Evolutionary conservation across 306 rosid species (phyloP), one percentile per base, ranked within the genome.

Genomic region (Castanospermum australe): DNA sequence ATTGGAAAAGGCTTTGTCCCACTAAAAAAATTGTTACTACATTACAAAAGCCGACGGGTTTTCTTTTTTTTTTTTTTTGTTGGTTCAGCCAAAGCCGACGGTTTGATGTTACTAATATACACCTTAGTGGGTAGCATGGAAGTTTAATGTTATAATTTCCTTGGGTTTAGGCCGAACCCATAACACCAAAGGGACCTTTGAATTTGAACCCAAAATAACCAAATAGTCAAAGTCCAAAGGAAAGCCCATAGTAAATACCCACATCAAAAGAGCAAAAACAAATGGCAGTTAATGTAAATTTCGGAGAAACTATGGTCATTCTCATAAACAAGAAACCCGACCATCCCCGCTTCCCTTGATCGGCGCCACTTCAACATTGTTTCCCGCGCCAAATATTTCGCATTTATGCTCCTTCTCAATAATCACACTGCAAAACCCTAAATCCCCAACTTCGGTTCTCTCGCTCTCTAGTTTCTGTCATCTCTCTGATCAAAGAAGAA

Each of bases 321-420:
- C 33, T 9, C 50, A 41, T 39, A 18, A 42, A 45, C 10, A n/a
- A 41, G 78, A 8, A 9, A 39, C 56, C 42, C 24, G 3, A 9
- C 0, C 17, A 1, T 24, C 6, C 0, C 8, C 57, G 24, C 17
- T 67, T 20, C 39, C 21, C 12, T 33, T 0, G 4, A 32, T 1
- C 0, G 20, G 85, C 79, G 86, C 82, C 82, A 52, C n/a, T 21
- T 7, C 51, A 33, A 21, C 5, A 1, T 42, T 2, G 50, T 71
- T 77, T 83, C 64, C 71, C 71, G 79, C 86, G 76, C 82, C 75
- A 71, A 51, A 51, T 13, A 3, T 56, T 25, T 22, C 28, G 3
- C 28, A 28, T 36, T 70, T 39, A 61, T 17, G 20, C 1, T 2
- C 11, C 6, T 22, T 66, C 28, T 14, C 18, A 51, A 25, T 17